A percentile compares a stretch with the other conserved stretches of the same genome.
Conservation (phyloP, 768 basidiomycete species). For the Lactarius akahatsu region DNA sequence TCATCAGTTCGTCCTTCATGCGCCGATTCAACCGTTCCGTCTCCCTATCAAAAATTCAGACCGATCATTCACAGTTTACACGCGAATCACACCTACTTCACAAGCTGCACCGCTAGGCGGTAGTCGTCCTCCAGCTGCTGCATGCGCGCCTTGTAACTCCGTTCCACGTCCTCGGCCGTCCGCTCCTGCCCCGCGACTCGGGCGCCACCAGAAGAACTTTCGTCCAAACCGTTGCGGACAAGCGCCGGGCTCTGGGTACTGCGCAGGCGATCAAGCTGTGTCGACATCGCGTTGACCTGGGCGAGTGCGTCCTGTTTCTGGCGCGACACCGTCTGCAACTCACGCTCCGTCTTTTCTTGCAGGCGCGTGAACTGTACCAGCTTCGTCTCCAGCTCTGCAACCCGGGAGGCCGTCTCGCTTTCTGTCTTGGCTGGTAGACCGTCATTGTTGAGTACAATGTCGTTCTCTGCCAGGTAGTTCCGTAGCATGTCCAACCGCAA, state of each 20-base stretch:
- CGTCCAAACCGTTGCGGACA: constrained; percentile 39
- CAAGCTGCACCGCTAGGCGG: constrained; percentile 94
- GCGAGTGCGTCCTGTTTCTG: constrained; percentile 74
- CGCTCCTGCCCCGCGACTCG: constrained; percentile 70
- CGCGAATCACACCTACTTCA: constrained; percentile 65
- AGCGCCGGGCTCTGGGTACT: constrained; percentile 53
- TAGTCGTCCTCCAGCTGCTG: constrained; percentile 94
- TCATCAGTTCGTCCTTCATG: constrained; percentile 93
- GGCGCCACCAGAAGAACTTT: constrained; percentile 36
- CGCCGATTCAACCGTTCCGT: constrained; percentile 97
- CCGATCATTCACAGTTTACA: constrained; percentile 28
- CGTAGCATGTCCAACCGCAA: constrained; percentile 78
- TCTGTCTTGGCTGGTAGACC: constrained; percentile 49
- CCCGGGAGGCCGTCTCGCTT: constrained; percentile 41
- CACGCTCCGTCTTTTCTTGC: constrained; percentile 74
- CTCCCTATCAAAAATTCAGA: constrained; percentile 51
- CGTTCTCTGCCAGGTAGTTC: constrained; percentile 85
- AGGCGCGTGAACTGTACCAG: constrained; percentile 69
- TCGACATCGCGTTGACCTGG: constrained; percentile 60
- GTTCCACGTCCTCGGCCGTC: constrained; percentile 76
- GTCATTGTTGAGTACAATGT: constrained; percentile 75
- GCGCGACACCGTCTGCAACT: constrained; percentile 62
- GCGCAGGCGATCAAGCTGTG: constrained; percentile 65
- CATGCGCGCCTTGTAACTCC: constrained; percentile 73
- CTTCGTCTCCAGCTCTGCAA: constrained; percentile 75